phyloP scores from a whole-genome alignment of 2,329 filamentous ascomycete species.

The Helotiales sp. region DNA sequence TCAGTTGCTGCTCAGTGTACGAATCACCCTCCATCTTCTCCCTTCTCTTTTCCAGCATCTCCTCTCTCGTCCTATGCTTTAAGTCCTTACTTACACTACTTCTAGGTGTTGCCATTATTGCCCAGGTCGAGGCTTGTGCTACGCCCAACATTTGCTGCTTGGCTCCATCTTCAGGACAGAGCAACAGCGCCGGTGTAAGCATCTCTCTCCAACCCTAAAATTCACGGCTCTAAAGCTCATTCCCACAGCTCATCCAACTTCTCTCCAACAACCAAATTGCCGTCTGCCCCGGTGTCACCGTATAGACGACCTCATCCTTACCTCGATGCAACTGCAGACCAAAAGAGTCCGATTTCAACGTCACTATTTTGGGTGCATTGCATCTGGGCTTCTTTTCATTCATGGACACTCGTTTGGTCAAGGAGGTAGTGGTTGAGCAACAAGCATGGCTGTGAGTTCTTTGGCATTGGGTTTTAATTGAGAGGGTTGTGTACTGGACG shows the following conservation, averaged over 20 bases:
- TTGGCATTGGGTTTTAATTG: background rate
- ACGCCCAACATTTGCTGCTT: conserved; percentile 8
- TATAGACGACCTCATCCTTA: background rate
- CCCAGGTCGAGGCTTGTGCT: background rate
- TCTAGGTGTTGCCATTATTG: conserved; percentile 4
- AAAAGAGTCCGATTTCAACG: background rate
- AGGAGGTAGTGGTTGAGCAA: too few relatives aligned
- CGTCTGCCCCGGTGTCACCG: conserved; percentile 11
- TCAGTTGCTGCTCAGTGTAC: conserved; percentile 8
- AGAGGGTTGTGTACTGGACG: background rate
- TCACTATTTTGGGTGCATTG: background rate
- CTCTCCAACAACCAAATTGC: conserved; percentile 1
- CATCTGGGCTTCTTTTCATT: background rate
- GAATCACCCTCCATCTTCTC: background rate
- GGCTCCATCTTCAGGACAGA: background rate
- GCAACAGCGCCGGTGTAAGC: conserved; percentile 2
- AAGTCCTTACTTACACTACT: background rate
- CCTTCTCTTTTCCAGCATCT: background rate
- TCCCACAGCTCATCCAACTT: background rate
- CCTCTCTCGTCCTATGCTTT: background rate
- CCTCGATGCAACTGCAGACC: background rate
- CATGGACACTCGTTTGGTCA: background rate
- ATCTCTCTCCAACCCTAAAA: background rate
- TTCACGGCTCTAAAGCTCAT: too few relatives aligned
- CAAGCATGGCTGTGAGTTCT: too few relatives aligned